These are phyloP conservation scores for Mycena citricolor DNA, from an alignment of 1,284 basidiomycete genomes.

Conservation along the genomic window DNA sequence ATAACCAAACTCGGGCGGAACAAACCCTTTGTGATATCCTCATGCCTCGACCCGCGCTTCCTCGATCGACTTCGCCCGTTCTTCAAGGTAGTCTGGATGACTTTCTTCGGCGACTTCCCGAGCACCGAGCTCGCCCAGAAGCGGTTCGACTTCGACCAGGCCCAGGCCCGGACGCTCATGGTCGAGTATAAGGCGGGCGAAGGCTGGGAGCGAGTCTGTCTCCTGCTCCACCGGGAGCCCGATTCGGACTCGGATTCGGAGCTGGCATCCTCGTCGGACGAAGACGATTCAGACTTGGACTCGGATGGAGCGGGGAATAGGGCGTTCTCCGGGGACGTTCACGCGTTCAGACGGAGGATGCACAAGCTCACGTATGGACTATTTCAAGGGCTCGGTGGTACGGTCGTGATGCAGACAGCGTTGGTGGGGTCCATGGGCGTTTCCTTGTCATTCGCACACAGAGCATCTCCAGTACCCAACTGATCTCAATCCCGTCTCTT, in stretches of 20 bases:
- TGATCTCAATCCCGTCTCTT: slow-evolving; percentile 6
- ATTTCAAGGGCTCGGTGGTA: slow-evolving; percentile 16
- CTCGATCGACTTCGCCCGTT: slow-evolving; percentile 14
- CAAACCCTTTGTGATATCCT: slow-evolving; percentile 15
- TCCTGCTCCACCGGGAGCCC: slow-evolving; percentile 10
- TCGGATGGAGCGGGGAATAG: too few relatives aligned
- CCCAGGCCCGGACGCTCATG: slow-evolving; percentile 5
- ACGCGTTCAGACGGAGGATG: slow-evolving; percentile 15
- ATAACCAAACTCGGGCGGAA: slow-evolving; percentile 17
- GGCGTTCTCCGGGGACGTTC: slow-evolving; percentile 10
- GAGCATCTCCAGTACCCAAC: slow-evolving; percentile 11
- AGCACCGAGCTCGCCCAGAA: slow-evolving; percentile 17
- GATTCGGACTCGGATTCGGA: neutral
- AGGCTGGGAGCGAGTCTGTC: slow-evolving; percentile 17
- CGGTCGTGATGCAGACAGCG: slow-evolving; percentile 21
- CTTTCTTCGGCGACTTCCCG: slow-evolving; percentile 18
- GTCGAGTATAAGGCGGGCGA: slow-evolving; percentile 18
- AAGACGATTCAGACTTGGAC: too few relatives aligned
- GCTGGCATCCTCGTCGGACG: neutral
- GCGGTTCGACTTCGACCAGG: slow-evolving; percentile 4
- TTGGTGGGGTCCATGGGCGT: slow-evolving; percentile 18
- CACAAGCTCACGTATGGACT: slow-evolving; percentile 17
- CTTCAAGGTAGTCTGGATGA: slow-evolving; percentile 16
- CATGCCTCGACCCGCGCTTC: slow-evolving; percentile 17
- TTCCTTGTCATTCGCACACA: slow-evolving; percentile 19